Evolutionary conservation across 495 filamentous ascomycete genomes (phyloP).

Genomic region (Aspergillus incahuasiensis): DNA sequence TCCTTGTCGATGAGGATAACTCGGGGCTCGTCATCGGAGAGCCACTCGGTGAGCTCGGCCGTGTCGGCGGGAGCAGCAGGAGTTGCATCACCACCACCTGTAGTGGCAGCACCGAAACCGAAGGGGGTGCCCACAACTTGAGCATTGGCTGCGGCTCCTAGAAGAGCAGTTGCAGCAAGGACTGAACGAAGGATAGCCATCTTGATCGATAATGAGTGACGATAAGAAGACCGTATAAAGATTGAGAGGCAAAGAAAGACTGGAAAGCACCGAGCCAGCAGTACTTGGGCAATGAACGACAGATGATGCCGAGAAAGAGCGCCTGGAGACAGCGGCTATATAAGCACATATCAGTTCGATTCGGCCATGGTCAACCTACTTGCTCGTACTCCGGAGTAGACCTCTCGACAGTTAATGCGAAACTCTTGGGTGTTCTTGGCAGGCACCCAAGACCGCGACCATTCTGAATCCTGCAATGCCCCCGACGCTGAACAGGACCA

Average conservation of each 20-base stretch:
- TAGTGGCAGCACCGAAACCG: constrained; percentile 45
- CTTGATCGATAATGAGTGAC: constrained; percentile 1
- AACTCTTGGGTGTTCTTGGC: constrained; percentile 13
- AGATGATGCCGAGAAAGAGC: neutral
- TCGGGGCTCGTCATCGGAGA: constrained; percentile 38
- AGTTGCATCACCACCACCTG: constrained; percentile 46
- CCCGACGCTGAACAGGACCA: neutral
- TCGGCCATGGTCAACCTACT: neutral
- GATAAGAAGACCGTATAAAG: constrained; percentile 4
- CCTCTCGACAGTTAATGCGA: neutral
- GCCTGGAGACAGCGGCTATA: neutral
- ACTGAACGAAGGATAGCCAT: constrained; percentile 24
- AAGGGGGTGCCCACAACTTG: constrained; percentile 37
- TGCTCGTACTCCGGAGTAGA: no score
- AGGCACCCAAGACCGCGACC: neutral
- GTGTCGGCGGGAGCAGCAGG: constrained; percentile 39
- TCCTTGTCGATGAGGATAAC: constrained; percentile 46
- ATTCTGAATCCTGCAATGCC: neutral
- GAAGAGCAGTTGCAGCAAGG: constrained; percentile 17
- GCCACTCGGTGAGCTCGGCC: constrained; percentile 28
- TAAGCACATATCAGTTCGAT: neutral
- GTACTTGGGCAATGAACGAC: neutral
- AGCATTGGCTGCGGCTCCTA: constrained; percentile 20
- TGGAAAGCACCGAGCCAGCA: constrained; percentile 15
- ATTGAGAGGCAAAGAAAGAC: constrained; percentile 9